Base-by-base conservation (phyloP, 257 asterid genomes). In the Ilex aquifolium region DNA sequence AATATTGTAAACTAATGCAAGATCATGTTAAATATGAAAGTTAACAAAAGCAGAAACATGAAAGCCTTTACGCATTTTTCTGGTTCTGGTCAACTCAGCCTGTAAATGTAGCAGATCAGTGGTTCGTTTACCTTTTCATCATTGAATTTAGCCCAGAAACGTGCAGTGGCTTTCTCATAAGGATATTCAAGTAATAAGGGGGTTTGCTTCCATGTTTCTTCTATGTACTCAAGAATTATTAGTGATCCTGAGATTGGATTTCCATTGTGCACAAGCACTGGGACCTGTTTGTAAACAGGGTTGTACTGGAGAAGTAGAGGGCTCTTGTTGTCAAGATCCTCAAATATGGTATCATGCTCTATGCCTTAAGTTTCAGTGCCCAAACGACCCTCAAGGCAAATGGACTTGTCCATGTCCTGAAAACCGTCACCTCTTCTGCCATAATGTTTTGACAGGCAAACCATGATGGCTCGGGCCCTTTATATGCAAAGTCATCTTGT, bases 161-260 rank as follows among this genome's bases (percentile, higher is more conserved):
- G 67, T 2, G 69, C 57, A 31, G 59, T 50, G 44, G 77, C 77
- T 52, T 69, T 71, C 55, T 63, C 65, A 27, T 52, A 63, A 54
- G 74, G 77, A 63, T 71, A 74, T 46, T 75, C 71, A 10, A 74
- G 77, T 49, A 66, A 73, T 27, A 75, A 64, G 6, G 80, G 68
- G 13, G 59, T 61, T 44, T 66, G 64, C 60, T 62, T 62, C 79
- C 79, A 69, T 5, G 71, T 69, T 64, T 75, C 73, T 7, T 75
- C 70, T 3, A 70, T 67, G 65, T 70, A 70, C 62, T 75, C 77
- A 4, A 75, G 73, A 53, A 71, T 75, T 3, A 75, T 60, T 1
- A 59, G 58, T 21, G 74, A 70, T 66, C 70, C 76, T 36, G 66
- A 42, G 59, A 66, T 36, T 40, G 73, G 63, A 4, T 74, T 69